Conservation (phyloP, 495 filamentous ascomycete genomes). For the Penicillium alfredii region DNA sequence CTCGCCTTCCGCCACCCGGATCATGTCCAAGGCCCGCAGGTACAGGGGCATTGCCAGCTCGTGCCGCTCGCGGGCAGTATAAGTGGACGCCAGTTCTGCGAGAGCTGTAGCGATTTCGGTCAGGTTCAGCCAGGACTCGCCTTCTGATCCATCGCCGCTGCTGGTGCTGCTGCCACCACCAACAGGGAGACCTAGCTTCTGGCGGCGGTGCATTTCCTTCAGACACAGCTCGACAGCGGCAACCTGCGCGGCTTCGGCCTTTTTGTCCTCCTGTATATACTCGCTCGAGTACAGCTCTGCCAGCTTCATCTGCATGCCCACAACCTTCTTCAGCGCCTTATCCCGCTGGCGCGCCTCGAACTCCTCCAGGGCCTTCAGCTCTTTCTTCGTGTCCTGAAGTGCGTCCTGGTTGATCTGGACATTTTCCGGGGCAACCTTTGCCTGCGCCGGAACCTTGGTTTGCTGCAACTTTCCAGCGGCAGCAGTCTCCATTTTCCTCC, state of each 20-base stretch:
- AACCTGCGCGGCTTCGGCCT: constrained; percentile 66
- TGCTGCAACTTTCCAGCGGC: constrained; percentile 24
- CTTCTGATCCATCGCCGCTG: constrained; percentile 21
- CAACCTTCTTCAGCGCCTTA: constrained; percentile 62
- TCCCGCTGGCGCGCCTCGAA: constrained; percentile 56
- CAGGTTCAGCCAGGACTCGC: constrained; percentile 68
- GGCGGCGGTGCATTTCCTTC: constrained; percentile 63
- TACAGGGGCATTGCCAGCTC: constrained; percentile 84
- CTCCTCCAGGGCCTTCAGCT: constrained; percentile 27
- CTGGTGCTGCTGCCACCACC: constrained; percentile 31
- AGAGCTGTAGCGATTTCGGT: constrained; percentile 67
- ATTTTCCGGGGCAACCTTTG: constrained; percentile 14
- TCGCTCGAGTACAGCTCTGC: constrained; percentile 64
- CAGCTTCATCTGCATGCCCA: constrained; percentile 72
- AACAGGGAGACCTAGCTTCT: constrained; percentile 50
- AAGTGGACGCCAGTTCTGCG: constrained; percentile 63
- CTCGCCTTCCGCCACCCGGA: constrained; percentile 35
- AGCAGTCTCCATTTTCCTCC: constrained; percentile 35
- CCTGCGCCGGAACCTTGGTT: constrained; percentile 12
- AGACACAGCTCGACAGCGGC: constrained; percentile 77
- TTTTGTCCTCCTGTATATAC: constrained; percentile 45
- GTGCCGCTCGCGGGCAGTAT: constrained; percentile 59
- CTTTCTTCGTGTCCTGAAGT: constrained; percentile 26
- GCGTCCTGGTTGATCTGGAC: constrained; percentile 21
- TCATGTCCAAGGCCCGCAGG: constrained; percentile 68